Evolutionary conservation across 2,329 filamentous ascomycete species (phyloP), one percentile per base, ranked within the genome.

Genomic region (Huntiella abstrusa): DNA sequence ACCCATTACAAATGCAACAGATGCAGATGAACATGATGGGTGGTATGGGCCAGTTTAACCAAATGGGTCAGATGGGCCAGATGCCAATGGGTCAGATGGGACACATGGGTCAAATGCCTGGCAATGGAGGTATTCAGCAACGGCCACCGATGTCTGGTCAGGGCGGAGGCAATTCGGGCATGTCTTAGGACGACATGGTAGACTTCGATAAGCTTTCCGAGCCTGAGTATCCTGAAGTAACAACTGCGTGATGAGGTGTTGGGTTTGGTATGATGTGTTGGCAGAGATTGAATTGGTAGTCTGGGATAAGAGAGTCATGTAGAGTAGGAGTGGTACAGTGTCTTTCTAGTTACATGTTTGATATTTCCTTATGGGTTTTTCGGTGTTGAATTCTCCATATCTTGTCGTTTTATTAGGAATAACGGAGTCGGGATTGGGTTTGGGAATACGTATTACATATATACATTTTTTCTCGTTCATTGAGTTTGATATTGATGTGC

Each of bases 21-120:
- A 42, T 49, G 28, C 47, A 49, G 32, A 49, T 49, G 43, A 44
- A 44, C 28, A 49, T 49, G 43, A 49, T 49, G 47, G 47, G 47
- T 33, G 43, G 33, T 12, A 49, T 49, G 43, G 33, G 39, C 28
- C 47, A 49, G 43, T 49, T 46, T 40, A 44, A 33, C 11, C 47
- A 49, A 17, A 43, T 49, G 47, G 47, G 47, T 13, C 38, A 35
- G 7, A 49, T 49, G 43, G 39, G 35, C 15, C 43, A 38, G 3
- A 49, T 49, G 47, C 43, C 41, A 28, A 49, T 49, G 43, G 43
- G 47, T 5, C 43, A 46, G 15, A 49, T 49, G 47, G 47, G 43
- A 5, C 17, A 37, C 12, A 49, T 49, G 43, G 35, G 43, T 19
- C 47, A 46, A 46, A 49, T 49, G 33, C 47, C 47, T 2, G 43